Conservation (phyloP, 176 grass and related monocot genomes). For the Oryza meyeriana region DNA sequence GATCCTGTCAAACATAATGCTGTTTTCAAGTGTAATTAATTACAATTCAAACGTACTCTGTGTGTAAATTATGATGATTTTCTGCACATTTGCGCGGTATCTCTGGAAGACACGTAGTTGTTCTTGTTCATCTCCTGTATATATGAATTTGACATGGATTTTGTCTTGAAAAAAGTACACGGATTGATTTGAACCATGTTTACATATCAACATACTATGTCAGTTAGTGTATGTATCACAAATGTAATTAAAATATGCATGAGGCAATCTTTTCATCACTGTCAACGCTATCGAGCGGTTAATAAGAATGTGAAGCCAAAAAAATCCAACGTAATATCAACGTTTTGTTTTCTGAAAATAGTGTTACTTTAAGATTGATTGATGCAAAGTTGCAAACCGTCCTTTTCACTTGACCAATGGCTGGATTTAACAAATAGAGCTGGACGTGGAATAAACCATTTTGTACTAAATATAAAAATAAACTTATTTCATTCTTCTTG, state of each 20-base stretch:
- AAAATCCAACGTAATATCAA: not conserved
- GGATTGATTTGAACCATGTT: not conserved
- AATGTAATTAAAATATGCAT: not conserved
- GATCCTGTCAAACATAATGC: not conserved
- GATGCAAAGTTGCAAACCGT: not conserved
- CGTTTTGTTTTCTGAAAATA: not conserved
- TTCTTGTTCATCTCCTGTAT: not conserved
- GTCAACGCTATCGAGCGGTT: not conserved
- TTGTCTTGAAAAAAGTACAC: not conserved
- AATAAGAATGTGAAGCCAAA: not conserved
- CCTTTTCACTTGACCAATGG: not conserved
- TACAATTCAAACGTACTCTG: not conserved
- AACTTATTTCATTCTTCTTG: not conserved
- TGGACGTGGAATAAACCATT: not conserved
- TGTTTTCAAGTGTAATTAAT: not conserved
- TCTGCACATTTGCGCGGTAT: not conserved
- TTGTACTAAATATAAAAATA: not conserved
- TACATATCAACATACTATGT: not conserved
- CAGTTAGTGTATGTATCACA: not conserved
- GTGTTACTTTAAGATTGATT: not conserved
- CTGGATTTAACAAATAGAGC: not conserved
- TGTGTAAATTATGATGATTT: not conserved
- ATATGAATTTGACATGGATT: not conserved
- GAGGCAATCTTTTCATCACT: not conserved
- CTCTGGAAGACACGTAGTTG: not conserved